Percentiles rank a stretch among this genome's conserved stretches.
Conservation (phyloP, 441 rosid species). For the Adansonia gregorii region DNA sequence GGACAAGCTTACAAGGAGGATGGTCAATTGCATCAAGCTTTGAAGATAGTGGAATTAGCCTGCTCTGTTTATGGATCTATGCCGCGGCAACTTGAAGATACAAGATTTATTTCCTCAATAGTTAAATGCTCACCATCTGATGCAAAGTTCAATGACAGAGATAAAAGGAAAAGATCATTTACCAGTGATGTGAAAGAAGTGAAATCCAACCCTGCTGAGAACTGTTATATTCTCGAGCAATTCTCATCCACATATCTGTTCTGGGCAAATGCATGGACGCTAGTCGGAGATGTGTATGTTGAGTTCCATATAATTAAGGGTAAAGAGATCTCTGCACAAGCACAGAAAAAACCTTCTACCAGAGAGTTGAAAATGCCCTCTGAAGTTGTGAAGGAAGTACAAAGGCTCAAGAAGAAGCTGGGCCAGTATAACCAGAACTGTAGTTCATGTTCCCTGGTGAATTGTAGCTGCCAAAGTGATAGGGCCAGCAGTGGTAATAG, state of each 20-base stretch:
- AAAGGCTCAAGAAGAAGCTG: constrained; percentile 82
- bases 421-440: constrained; percentile 65
- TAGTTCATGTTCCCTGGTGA: constrained; percentile 78
- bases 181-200: constrained; percentile 42
- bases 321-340: constrained; percentile 50
- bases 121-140: constrained; percentile 42
- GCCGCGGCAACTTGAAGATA: constrained; percentile 78
- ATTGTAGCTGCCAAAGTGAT: constrained; percentile 93
- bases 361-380: constrained; percentile 75
- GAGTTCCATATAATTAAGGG: constrained; percentile 66
- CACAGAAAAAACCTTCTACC: constrained; percentile 44
- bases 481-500: constrained; percentile 92
- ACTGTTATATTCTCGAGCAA: constrained; percentile 46
- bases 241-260: constrained; percentile 69
- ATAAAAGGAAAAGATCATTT: constrained; percentile 37
- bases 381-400: constrained; percentile 83
- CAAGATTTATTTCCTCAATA: constrained; percentile 75
- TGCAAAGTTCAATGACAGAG: constrained; percentile 33
- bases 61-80: constrained; percentile 90
- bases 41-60: constrained; percentile 83
- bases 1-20: constrained; percentile 87
- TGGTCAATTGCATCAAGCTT: constrained; percentile 77
- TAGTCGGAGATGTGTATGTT: constrained; percentile 89
- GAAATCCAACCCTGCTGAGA: constrained; percentile 44
- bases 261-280: constrained; percentile 93